Evolutionary conservation across 1,284 basidiomycete species (phyloP).

Genomic region (Malassezia equina): DNA sequence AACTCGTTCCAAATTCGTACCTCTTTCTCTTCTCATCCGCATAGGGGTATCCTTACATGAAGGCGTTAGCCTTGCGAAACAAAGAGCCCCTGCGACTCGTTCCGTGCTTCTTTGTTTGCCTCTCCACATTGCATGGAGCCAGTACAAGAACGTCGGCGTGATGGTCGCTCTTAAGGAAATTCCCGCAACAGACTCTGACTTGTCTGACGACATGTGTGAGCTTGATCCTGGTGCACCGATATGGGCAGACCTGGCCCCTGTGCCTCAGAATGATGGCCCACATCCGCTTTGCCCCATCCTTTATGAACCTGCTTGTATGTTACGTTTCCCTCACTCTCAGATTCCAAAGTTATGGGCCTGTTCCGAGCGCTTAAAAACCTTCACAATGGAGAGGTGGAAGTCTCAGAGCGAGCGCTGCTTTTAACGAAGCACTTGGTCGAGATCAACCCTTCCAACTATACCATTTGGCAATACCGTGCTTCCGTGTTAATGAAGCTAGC

Average conservation of each 20-base stretch:
- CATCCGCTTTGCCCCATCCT: slow-evolving; percentile 41
- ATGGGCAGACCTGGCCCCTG: slow-evolving; percentile 35
- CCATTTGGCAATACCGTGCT: slow-evolving; percentile 39
- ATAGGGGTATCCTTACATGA: no score
- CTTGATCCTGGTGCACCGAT: slow-evolving; percentile 23
- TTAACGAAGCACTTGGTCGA: slow-evolving; percentile 33
- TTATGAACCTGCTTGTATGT: slow-evolving; percentile 30
- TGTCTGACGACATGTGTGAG: neutral
- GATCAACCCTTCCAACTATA: slow-evolving; percentile 37
- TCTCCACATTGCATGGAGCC: slow-evolving; percentile 6
- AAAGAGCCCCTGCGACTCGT: no score
- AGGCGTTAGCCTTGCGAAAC: no score
- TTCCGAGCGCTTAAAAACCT: slow-evolving; percentile 26
- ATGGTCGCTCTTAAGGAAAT: slow-evolving; percentile 11
- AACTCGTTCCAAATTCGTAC: no score
- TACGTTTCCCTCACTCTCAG: slow-evolving; percentile 5
- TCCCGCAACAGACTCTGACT: neutral
- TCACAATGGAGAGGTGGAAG: slow-evolving; percentile 19
- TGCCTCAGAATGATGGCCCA: slow-evolving; percentile 30
- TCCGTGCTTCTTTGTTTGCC: slow-evolving; percentile 3
- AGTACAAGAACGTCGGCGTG: no score
- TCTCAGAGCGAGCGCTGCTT: slow-evolving; percentile 24
- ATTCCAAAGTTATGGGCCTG: slow-evolving; percentile 39
- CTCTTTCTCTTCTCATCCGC: no score
- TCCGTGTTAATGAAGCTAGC: slow-evolving; percentile 26